Evolutionary conservation across 176 grass and related monocot species (phyloP).

Genomic region (maize (Zea mays)): DNA sequence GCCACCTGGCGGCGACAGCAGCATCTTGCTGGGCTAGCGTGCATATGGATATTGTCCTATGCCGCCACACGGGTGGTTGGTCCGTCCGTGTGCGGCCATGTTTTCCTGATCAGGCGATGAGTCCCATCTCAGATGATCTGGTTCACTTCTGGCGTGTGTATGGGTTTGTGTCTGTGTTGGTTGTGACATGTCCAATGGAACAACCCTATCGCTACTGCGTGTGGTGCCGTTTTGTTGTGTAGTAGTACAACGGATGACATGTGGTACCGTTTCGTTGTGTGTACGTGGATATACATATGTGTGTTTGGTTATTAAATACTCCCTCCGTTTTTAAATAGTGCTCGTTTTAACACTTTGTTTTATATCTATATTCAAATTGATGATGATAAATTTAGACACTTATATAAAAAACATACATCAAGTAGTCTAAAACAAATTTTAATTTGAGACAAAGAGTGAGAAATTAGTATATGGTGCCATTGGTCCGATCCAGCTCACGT

Average conservation of each 20-base stretch:
- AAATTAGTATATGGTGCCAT: too few relatives aligned
- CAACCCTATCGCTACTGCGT: constrained; percentile 13
- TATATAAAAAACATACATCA: too few relatives aligned
- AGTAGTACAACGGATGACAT: not conserved
- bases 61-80: constrained; percentile 3
- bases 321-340: too few relatives aligned
- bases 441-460: too few relatives aligned
- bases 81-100: constrained; percentile 11
- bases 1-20: constrained; percentile 78
- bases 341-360: too few relatives aligned
- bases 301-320: not conserved
- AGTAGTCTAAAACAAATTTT: too few relatives aligned
- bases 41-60: not conserved
- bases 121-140: constrained; percentile 24
- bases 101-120: constrained; percentile 28
- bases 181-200: constrained; percentile 47
- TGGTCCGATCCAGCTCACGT: too few relatives aligned
- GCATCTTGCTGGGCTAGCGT: constrained; percentile 71
- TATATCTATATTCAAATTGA: too few relatives aligned
- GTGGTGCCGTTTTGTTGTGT: not conserved
- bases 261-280: not conserved
- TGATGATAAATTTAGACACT: too few relatives aligned
- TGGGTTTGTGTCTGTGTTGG: constrained; percentile 21
- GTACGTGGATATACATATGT: not conserved
- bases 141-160: constrained; percentile 8